Conservation (phyloP, 208 protist genomes). For the Trypanosomatidae sp. region DNA sequence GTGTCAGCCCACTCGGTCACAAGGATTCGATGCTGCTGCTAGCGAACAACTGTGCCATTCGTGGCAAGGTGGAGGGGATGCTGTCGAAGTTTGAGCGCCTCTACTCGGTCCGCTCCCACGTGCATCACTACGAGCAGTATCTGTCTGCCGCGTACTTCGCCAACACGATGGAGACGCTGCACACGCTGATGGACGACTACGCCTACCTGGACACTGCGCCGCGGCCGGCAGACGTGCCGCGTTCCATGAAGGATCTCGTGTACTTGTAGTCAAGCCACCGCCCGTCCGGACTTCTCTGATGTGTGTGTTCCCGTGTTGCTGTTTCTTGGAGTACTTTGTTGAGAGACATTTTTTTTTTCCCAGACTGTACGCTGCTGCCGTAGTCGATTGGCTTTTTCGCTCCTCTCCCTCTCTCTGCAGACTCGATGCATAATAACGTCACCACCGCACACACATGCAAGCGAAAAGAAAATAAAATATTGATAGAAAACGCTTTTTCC, state of each 20-base stretch:
- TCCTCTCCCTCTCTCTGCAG: too few species aligned
- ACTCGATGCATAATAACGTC: too few species aligned
- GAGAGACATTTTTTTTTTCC: too few species aligned
- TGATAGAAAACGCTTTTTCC: too few species aligned
- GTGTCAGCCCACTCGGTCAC: conserved; percentile 90
- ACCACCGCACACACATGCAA: too few species aligned
- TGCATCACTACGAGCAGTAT: conserved; percentile 95
- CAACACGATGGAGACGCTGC: conserved; percentile 62
- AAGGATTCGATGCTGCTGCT: conserved; percentile 92
- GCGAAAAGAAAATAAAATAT: too few species aligned
- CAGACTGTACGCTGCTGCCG: too few species aligned
- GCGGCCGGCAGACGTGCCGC: conserved; percentile 41
- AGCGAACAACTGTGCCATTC: conserved; percentile 92
- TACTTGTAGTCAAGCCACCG: conserved; percentile 64
- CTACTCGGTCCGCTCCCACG: conserved; percentile 89
- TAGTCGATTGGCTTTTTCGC: too few species aligned
- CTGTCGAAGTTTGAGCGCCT: conserved; percentile 88
- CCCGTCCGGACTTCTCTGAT: too few species aligned
- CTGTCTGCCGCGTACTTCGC: conserved; percentile 81
- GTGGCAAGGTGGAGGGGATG: conserved; percentile 70
- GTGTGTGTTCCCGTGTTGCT: too few species aligned
- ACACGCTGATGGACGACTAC: conserved; percentile 86
- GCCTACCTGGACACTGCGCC: conserved; percentile 70
- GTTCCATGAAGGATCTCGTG: conserved; percentile 86
- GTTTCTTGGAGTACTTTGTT: too few species aligned